Base-by-base conservation (phyloP, 1,139 yeast genomes). In the Citeromyces hawaiiensis region DNA sequence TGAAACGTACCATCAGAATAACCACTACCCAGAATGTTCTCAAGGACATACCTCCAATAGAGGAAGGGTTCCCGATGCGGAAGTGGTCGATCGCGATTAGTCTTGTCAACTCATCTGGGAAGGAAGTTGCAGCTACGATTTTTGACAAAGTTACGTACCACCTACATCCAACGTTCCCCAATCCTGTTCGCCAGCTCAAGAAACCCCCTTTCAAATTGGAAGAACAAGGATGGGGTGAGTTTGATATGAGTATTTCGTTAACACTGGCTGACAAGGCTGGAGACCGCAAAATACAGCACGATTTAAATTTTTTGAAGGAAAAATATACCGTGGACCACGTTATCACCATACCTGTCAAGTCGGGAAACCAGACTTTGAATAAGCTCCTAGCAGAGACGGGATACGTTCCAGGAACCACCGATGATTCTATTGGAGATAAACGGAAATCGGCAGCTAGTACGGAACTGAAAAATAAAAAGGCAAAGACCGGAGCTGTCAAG, bases 211-310 rank as follows among this genome's bases (percentile, higher is more conserved):
- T 88, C 63, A 72, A 64, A 54, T 81, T 91, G 41, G 85, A 79
- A 55, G 98, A 91, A 59, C 82, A 86, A 64, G 98, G 98, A 38
- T 91, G 98, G 98, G 98, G 98, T 55, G 98, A 91, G 50, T 88
- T 88, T 54, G 96, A 88, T 55, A 72, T 91, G 54, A 86, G 85
- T 38, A 79, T 91, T 47, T 70, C 83, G 15, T 66, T 87, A 43
- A 83, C 81, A 48, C 66, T 83, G 43, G 70, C 83, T 29, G 97
- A 94, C 44, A 83, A 82, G 53, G 83, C 81, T 40, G 97, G 96
- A 38, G 96, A 87, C 56, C 71, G 83, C 47, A 83, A 83, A 54
- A 61, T 91, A 45, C 75, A 74, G 53, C 97, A 91, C 57, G 97
- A 91, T 60, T 75, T 91, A 55, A 87, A 87, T 59, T 91, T 91